A percentile compares a stretch with the other conserved stretches of the same genome.
phyloP scores from a whole-genome alignment of 768 basidiomycete species.

The Mycena vulgaris region DNA sequence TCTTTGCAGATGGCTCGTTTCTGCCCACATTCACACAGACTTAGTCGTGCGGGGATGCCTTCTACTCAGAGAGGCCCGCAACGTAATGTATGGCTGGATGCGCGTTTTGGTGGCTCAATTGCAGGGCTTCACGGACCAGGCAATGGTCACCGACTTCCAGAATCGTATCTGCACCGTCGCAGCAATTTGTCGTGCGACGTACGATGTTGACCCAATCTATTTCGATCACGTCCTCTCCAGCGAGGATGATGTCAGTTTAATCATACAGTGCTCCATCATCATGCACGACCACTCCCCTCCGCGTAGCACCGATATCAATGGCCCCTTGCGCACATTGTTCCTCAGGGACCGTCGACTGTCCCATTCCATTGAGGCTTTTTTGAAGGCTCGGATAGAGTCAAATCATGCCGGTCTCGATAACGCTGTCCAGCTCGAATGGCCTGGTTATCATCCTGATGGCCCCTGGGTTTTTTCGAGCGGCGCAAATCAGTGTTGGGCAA shows the following conservation, averaged over 20 bases:
- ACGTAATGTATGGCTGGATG: slow-evolving; percentile 54
- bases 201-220: slow-evolving; percentile 49
- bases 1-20: slow-evolving; percentile 52
- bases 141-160: slow-evolving; percentile 40
- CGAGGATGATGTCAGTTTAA: slow-evolving; percentile 45
- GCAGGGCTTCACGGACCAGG: slow-evolving; percentile 39
- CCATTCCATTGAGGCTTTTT: slow-evolving; percentile 41
- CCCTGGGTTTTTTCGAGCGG: slow-evolving; percentile 13
- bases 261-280: slow-evolving; percentile 51
- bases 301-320: slow-evolving; percentile 10
- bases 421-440: slow-evolving; percentile 51
- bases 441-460: slow-evolving; percentile 41
- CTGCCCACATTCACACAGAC: slow-evolving; percentile 22
- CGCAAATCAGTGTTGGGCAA: slow-evolving; percentile 47
- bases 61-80: slow-evolving; percentile 53
- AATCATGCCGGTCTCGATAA: slow-evolving; percentile 44
- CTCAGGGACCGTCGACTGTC: slow-evolving; percentile 52
- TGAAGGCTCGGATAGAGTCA: slow-evolving; percentile 36
- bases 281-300: slow-evolving; percentile 50
- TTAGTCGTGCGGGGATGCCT: slow-evolving; percentile 39
- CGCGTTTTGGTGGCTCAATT: slow-evolving; percentile 47
- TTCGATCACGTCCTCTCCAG: slow-evolving; percentile 42
- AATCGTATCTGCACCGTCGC: slow-evolving; percentile 53
- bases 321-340: slow-evolving; percentile 42
- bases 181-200: slow-evolving; percentile 56